Percentiles rank a stretch among this genome's conserved stretches.
Conservation (phyloP, 805 yeast genomes). For the Candida yuanshanica region DNA sequence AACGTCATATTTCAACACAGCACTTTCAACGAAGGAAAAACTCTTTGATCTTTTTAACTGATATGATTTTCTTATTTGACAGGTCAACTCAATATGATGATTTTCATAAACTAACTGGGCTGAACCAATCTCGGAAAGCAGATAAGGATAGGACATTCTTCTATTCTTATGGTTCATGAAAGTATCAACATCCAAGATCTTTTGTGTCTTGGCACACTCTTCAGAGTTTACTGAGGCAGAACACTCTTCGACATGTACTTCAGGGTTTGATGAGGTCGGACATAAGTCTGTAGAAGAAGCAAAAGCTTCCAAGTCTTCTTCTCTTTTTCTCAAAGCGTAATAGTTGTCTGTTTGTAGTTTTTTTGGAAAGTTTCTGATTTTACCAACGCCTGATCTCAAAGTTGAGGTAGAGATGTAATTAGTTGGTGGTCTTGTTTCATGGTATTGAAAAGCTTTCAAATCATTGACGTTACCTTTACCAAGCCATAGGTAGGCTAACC, state of each 20-base stretch:
- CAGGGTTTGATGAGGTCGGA: too few species aligned
- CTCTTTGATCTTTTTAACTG: conserved; percentile 30
- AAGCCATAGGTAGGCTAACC: conserved; percentile 40
- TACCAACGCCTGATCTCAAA: conserved; percentile 23
- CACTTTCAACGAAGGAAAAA: conserved; percentile 28
- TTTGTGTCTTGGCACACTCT: not conserved
- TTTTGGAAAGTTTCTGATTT: conserved; percentile 20
- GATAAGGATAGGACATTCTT: conserved; percentile 35
- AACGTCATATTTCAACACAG: conserved; percentile 9
- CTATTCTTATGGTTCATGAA: conserved; percentile 26
- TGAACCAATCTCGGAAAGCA: conserved; percentile 28
- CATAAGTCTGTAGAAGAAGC: not conserved
- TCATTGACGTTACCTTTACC: conserved; percentile 42
- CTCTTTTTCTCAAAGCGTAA: conserved; percentile 2
- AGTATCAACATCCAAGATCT: conserved; percentile 10
- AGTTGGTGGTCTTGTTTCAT: conserved; percentile 5
- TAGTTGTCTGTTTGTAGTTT: conserved; percentile 18
- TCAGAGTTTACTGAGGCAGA: too few species aligned
- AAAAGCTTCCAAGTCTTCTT: conserved; percentile 1
- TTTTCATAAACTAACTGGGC: conserved; percentile 23
- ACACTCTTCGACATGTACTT: too few species aligned
- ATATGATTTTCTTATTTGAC: not conserved
- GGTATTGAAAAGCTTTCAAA: conserved; percentile 21
- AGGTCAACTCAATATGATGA: conserved; percentile 12
- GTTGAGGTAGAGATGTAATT: conserved; percentile 12